Base-by-base conservation (phyloP, 441 rosid species). In the Omphalea diandra region DNA sequence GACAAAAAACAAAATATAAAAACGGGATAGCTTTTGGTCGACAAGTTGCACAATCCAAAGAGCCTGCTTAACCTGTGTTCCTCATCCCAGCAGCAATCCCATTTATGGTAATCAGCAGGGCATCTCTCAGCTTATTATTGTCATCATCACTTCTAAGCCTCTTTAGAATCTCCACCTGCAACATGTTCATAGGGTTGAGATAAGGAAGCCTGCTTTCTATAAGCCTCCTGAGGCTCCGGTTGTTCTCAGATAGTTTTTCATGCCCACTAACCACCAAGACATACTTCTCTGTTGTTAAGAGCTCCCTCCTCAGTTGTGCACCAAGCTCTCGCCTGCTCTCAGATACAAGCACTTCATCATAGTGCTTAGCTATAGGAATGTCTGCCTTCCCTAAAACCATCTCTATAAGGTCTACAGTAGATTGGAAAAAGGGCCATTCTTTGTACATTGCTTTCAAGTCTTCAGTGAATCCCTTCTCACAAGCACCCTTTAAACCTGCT, bases 21-120 rank as follows among this genome's bases (percentile, higher is more conserved):
- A 43, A 38, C 5, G 8, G 40, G n/a, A n/a, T n/a, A 35, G 26
- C 5, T 20, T 52, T 71, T n/a, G 20, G 32, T 50, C 0, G 2
- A n/a, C 22, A 3, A 47, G 69, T 18, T 46, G 50, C 29, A 36
- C 12, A 7, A 47, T 35, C 12, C 35, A 32, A 57, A 47, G 73
- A 41, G 58, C 68, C 29, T 18, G 26, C 59, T 79, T 80, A 94
- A 73, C 96, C 93, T 0, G 97, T 89, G 82, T 90, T 91, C 82
- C 92, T 87, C 97, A 90, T 94, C 27, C 97, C 97, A 54, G 98
- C 98, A 61, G 97, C 98, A 59, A 94, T 94, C 17, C 97, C 97
- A n/a, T 94, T 90, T 33, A 91, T 87, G 53, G 97, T 91, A 79
- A 94, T 90, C 29, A 87, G 95, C 80, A 91, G 75, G 17, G 98